These are phyloP conservation scores for Cynara cardunculus DNA, from an alignment of 129 eudicot genomes.

Conservation along the genomic window DNA sequence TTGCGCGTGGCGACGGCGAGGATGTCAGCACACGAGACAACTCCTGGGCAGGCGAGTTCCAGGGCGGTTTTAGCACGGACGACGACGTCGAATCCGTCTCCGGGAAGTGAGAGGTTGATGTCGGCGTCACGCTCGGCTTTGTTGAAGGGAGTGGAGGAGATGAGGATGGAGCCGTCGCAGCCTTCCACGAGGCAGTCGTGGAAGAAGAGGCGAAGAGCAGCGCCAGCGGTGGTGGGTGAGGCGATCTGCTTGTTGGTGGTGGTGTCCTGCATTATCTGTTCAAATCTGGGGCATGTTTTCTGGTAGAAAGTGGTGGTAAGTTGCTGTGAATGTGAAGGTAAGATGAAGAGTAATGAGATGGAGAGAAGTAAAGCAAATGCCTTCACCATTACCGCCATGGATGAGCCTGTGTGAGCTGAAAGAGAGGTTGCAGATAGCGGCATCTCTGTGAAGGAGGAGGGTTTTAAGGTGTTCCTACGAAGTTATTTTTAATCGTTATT, in stretches of 20 bases:
- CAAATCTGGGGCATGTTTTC: conserved; percentile 51
- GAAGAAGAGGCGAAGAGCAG: conserved; percentile 83
- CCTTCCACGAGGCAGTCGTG: conserved; percentile 80
- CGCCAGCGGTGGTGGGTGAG: conserved; percentile 74
- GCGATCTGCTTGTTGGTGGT: conserved; percentile 79
- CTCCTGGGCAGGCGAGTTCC: conserved; percentile 74
- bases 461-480: background rate
- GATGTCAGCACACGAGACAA: conserved; percentile 74
- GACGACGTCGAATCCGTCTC: conserved; percentile 74
- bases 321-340: conserved; percentile 27
- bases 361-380: conserved; percentile 1
- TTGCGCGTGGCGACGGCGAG: conserved; percentile 64
- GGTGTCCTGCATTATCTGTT: conserved; percentile 56
- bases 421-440: conserved; percentile 4
- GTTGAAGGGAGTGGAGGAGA: conserved; percentile 68
- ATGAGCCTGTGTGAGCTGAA: conserved; percentile 12
- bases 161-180: conserved; percentile 73
- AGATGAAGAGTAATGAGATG: conserved; percentile 18
- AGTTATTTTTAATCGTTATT: background rate
- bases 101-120: conserved; percentile 76
- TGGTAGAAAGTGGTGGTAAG: conserved; percentile 53
- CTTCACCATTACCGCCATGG: conserved; percentile 15
- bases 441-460: background rate
- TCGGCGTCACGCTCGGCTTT: conserved; percentile 80
- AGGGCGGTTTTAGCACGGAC: conserved; percentile 76